These are phyloP conservation scores for Pichia sorboxylosa DNA, from an alignment of 1,139 yeast genomes.

Conservation along the genomic window DNA sequence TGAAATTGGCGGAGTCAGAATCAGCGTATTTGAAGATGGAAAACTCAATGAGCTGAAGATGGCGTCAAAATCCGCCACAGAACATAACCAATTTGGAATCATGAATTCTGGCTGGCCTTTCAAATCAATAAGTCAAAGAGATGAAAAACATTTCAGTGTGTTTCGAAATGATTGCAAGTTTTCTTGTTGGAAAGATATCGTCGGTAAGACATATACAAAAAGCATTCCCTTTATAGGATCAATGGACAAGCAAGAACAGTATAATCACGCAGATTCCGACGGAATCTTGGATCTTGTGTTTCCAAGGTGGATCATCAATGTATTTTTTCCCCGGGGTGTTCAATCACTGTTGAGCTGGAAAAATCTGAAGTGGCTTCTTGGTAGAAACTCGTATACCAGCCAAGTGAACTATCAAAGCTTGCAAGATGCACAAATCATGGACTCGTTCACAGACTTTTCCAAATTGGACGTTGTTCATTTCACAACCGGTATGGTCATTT, in stretches of 20 bases:
- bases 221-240: conserved; percentile 6
- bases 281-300: conserved; percentile 9
- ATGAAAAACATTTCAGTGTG: conserved; percentile 3
- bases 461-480: conserved; percentile 1
- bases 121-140: conserved; percentile 1
- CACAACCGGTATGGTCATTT: conserved; percentile 7
- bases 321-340: conserved; percentile 10
- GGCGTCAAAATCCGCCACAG: too few relatives aligned
- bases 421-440: conserved; percentile 3
- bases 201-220: conserved; percentile 8
- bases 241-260: too few relatives aligned
- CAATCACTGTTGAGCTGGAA: conserved; percentile 4
- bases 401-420: not conserved
- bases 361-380: conserved; percentile 4
- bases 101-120: conserved; percentile 7
- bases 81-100: too few relatives aligned
- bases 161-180: conserved; percentile 4
- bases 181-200: conserved; percentile 6
- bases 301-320: conserved; percentile 9
- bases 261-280: not conserved
- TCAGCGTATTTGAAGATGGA: conserved; percentile 3
- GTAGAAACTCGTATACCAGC: conserved; percentile 3
- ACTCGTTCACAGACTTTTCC: conserved; percentile 4
- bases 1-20: conserved; percentile 8
- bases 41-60: too few relatives aligned